A percentile compares a stretch with the other conserved stretches of the same genome.
These are phyloP conservation scores for Aureobasidium sp. DNA, from an alignment of 2,329 filamentous ascomycete species.

Conservation along the genomic window DNA sequence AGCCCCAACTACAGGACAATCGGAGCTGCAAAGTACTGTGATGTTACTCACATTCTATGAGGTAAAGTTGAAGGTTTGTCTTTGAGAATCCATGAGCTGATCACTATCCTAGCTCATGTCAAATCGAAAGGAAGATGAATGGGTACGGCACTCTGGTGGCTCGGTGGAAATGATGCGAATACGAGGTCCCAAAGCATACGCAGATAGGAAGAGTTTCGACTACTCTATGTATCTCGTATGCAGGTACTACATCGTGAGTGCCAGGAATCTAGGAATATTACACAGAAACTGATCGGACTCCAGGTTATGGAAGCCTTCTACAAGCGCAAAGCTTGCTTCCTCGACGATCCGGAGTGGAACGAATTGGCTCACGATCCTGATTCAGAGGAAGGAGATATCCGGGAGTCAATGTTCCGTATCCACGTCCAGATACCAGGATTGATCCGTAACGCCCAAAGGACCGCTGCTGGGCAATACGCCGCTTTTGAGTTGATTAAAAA, in stretches of 20 bases:
- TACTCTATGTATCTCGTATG: constrained; percentile 16
- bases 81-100: not conserved
- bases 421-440: constrained; percentile 12
- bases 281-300: not conserved
- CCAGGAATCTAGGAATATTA: not conserved
- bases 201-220: constrained; percentile 8
- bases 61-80: not conserved
- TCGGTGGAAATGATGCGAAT: constrained; percentile 11
- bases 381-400: not conserved
- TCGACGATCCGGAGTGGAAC: constrained; percentile 12
- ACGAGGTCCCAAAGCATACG: constrained; percentile 12
- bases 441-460: constrained; percentile 1
- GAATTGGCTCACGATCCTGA: not conserved
- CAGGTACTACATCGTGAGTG: constrained; percentile 11
- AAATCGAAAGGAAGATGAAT: constrained; percentile 10
- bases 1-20: not conserved
- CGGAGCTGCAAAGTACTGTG: constrained; percentile 10
- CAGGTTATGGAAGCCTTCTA: constrained; percentile 15
- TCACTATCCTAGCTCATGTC: not conserved
- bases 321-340: constrained; percentile 10
- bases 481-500: not conserved
- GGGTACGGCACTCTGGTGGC: constrained; percentile 10
- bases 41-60: constrained; percentile 15
- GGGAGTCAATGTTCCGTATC: constrained; percentile 6
- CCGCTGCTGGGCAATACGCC: constrained; percentile 1